A percentile compares a stretch with the other conserved stretches of the same genome.
phyloP scores from a whole-genome alignment of 1,284 basidiomycete genomes.

The Tilletiaria anomala region DNA sequence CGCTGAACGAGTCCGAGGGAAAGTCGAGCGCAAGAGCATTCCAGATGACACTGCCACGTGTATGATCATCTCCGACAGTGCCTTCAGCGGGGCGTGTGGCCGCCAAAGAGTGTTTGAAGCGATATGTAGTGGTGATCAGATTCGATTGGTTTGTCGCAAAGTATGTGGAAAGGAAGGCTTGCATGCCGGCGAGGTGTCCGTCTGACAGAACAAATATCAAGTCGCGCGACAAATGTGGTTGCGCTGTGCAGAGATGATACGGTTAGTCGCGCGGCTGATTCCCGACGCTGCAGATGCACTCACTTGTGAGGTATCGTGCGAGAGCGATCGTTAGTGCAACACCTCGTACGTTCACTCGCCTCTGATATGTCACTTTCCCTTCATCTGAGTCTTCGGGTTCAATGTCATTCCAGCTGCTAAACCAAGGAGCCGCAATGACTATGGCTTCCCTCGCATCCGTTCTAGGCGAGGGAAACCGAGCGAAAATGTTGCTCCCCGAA shows the following conservation, averaged over 20 bases:
- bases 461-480: constrained; percentile 64
- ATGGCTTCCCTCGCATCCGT: constrained; percentile 79
- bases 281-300: too few relatives aligned
- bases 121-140: constrained; percentile 31
- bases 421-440: constrained; percentile 75
- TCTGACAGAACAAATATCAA: constrained; percentile 80
- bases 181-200: constrained; percentile 74
- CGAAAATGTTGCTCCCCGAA: constrained; percentile 69
- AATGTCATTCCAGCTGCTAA: constrained; percentile 43
- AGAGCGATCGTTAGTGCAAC: constrained; percentile 67
- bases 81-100: neutral
- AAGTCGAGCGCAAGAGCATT: constrained; percentile 88
- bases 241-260: neutral
- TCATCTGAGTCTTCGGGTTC: neutral
- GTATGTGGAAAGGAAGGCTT: constrained; percentile 76
- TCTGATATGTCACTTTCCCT: constrained; percentile 20
- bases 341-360: constrained; percentile 66
- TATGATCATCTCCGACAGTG: constrained; percentile 37
- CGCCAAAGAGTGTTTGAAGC: too few relatives aligned
- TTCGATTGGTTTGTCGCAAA: constrained; percentile 57
- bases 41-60: constrained; percentile 73
- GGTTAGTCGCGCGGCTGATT: too few relatives aligned
- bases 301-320: constrained; percentile 67
- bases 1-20: constrained; percentile 86
- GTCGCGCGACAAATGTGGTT: constrained; percentile 43